Conservation (phyloP, 2,329 filamentous ascomycete genomes). For the Shiraia sp. region DNA sequence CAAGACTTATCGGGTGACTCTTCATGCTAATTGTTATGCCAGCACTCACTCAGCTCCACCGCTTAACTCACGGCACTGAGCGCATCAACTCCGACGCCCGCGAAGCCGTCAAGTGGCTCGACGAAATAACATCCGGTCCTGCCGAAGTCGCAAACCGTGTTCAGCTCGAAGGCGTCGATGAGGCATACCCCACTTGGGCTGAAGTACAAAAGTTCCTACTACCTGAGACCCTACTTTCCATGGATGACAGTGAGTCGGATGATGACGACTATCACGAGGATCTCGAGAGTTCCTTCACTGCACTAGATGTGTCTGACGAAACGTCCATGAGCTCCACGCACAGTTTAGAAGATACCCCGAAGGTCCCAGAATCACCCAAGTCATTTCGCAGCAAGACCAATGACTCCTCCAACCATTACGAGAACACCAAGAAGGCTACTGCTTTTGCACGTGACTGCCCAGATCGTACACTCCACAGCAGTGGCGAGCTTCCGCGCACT, state of each 20-base stretch:
- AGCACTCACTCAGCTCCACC: slow-evolving; percentile 53
- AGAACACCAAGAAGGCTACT: slow-evolving; percentile 25
- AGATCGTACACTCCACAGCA: slow-evolving; percentile 36
- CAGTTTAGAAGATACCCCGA: slow-evolving; percentile 42
- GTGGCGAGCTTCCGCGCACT: slow-evolving; percentile 22
- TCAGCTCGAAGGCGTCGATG: slow-evolving; percentile 53
- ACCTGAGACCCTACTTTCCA: slow-evolving; percentile 54
- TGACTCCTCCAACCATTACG: slow-evolving; percentile 21
- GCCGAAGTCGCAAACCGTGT: slow-evolving; percentile 41
- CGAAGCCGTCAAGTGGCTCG: slow-evolving; percentile 56
- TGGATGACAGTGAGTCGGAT: slow-evolving; percentile 48
- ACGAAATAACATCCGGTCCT: slow-evolving; percentile 54
- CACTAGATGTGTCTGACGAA: slow-evolving; percentile 42
- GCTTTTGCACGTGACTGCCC: slow-evolving; percentile 21
- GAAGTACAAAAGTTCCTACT: slow-evolving; percentile 55
- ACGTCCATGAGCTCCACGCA: slow-evolving; percentile 51
- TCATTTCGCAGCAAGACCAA: slow-evolving; percentile 40
- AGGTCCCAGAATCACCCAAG: slow-evolving; percentile 46
- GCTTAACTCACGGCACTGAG: slow-evolving; percentile 47
- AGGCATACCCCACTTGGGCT: slow-evolving; percentile 53
- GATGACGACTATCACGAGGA: slow-evolving; percentile 44
- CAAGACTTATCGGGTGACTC: slow-evolving; percentile 4
- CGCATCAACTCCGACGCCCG: slow-evolving; percentile 51
- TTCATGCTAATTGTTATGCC: slow-evolving; percentile 24
- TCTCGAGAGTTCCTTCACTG: slow-evolving; percentile 42